phyloP scores from a whole-genome alignment of 192 early-diverging fungal species.

The Piromyces finnis region DNA sequence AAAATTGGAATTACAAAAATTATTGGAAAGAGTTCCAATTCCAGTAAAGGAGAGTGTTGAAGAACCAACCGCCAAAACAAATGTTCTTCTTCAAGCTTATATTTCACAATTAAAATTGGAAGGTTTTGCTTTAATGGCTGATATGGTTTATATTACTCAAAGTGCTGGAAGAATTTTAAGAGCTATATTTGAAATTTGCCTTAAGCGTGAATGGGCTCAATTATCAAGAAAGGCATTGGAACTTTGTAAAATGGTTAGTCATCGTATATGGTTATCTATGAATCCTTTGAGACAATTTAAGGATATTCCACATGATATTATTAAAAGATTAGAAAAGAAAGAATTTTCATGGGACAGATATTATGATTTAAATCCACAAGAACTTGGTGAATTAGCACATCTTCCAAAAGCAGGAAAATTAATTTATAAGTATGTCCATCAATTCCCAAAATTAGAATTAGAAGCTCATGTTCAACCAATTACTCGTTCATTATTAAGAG shows the following conservation, averaged over 20 bases:
- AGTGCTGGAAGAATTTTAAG: constrained; percentile 81
- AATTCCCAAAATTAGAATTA: constrained; percentile 86
- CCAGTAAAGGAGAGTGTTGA: constrained; percentile 87
- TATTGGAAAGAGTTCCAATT: constrained; percentile 82
- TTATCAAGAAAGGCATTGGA: constrained; percentile 72
- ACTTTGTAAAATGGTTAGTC: constrained; percentile 91
- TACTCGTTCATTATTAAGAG: constrained; percentile 71
- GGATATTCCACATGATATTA: constrained; percentile 53
- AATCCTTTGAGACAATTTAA: constrained; percentile 87
- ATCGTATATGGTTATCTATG: constrained; percentile 85
- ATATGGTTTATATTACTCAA: constrained; percentile 97
- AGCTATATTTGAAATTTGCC: constrained; percentile 91
- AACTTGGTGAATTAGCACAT: constrained; percentile 78
- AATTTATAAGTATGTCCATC: constrained; percentile 75
- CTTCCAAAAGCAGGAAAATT: constrained; percentile 75
- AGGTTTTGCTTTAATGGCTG: constrained; percentile 89
- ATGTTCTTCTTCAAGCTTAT: constrained; percentile 81
- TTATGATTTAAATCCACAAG: constrained; percentile 76
- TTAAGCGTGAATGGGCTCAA: constrained; percentile 86
- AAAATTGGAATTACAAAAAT: constrained; percentile 72
- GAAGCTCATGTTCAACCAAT: constrained; percentile 81
- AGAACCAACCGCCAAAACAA: constrained; percentile 82
- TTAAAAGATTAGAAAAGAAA: constrained; percentile 78
- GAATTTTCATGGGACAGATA: constrained; percentile 91
- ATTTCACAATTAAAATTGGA: constrained; percentile 86